Percentiles rank a stretch among this genome's conserved stretches.
phyloP scores from a whole-genome alignment of 2,329 filamentous ascomycete genomes.

The Talaromyces sp. region DNA sequence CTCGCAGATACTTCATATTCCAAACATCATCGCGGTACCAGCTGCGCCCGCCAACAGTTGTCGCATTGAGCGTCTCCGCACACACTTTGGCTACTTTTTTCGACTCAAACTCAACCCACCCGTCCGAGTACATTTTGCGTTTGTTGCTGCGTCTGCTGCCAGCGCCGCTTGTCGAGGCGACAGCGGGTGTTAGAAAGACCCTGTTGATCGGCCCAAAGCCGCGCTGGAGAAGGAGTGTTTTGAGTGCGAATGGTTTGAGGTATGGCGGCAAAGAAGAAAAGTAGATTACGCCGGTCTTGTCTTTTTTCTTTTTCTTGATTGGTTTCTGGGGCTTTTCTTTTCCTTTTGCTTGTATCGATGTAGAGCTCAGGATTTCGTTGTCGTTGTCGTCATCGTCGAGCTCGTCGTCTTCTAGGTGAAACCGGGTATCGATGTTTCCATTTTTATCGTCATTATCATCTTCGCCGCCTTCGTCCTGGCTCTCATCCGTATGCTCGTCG shows the following conservation, averaged over 20 bases:
- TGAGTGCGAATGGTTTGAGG: constrained; percentile 43
- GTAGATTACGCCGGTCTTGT: constrained; percentile 41
- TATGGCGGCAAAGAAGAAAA: constrained; percentile 43
- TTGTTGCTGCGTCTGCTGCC: constrained; percentile 30
- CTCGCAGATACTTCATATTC: constrained; percentile 43
- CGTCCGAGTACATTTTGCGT: constrained; percentile 40
- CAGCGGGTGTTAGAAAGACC: constrained; percentile 39
- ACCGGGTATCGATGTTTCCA: not conserved
- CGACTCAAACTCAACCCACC: constrained; percentile 44
- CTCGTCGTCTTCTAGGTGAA: constrained; percentile 8
- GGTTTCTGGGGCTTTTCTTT: constrained; percentile 7
- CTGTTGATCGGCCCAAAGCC: constrained; percentile 39
- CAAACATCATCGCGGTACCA: constrained; percentile 44
- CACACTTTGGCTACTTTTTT: constrained; percentile 42
- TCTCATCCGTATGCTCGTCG: constrained; percentile 32
- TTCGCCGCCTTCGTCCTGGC: constrained; percentile 40
- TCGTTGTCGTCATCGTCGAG: constrained; percentile 7
- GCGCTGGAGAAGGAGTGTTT: constrained; percentile 35
- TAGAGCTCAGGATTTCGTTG: not conserved
- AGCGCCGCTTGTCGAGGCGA: constrained; percentile 19
- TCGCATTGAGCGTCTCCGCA: constrained; percentile 42
- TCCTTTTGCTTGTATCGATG: constrained; percentile 10
- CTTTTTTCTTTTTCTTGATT: constrained; percentile 13
- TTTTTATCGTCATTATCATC: constrained; percentile 13
- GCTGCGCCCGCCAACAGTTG: constrained; percentile 37